These are phyloP conservation scores for Cyberlindnera petersonii DNA, from an alignment of 805 yeast species.

Conservation along the genomic window DNA sequence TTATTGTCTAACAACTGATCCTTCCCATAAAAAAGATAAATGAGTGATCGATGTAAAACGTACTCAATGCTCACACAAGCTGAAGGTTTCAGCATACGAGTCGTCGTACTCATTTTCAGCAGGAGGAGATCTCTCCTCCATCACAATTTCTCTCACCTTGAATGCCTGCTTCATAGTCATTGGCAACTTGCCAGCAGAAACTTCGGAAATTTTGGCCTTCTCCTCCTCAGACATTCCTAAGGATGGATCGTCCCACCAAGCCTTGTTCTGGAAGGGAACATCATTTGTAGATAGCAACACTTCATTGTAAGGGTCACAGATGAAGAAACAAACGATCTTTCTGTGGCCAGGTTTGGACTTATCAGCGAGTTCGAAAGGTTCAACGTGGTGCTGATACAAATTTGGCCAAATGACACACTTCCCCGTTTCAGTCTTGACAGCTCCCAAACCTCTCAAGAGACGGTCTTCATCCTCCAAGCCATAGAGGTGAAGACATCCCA, in stretches of 20 bases:
- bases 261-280: background rate
- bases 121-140: conserved; percentile 7
- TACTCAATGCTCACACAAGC: too few species aligned
- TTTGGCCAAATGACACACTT: conserved; percentile 12
- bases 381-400: conserved; percentile 10
- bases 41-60: too few species aligned
- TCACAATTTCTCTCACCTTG: conserved; percentile 4
- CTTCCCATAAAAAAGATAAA: too few species aligned
- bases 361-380: conserved; percentile 9
- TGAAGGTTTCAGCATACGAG: too few species aligned
- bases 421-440: conserved; percentile 5
- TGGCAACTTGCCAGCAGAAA: conserved; percentile 4
- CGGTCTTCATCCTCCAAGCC: conserved; percentile 3
- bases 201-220: background rate
- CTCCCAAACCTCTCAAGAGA: conserved; percentile 2
- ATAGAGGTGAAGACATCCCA: conserved; percentile 2
- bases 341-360: conserved; percentile 8
- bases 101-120: conserved; percentile 1
- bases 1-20: too few species aligned
- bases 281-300: conserved; percentile 1
- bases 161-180: conserved; percentile 3
- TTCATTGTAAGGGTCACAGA: conserved; percentile 8
- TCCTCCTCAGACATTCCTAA: background rate
- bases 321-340: background rate
- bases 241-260: conserved; percentile 9